Percentiles rank a stretch among this genome's conserved stretches.
Conservation (phyloP, 768 basidiomycete genomes). For the Phaffia tasmanica region DNA sequence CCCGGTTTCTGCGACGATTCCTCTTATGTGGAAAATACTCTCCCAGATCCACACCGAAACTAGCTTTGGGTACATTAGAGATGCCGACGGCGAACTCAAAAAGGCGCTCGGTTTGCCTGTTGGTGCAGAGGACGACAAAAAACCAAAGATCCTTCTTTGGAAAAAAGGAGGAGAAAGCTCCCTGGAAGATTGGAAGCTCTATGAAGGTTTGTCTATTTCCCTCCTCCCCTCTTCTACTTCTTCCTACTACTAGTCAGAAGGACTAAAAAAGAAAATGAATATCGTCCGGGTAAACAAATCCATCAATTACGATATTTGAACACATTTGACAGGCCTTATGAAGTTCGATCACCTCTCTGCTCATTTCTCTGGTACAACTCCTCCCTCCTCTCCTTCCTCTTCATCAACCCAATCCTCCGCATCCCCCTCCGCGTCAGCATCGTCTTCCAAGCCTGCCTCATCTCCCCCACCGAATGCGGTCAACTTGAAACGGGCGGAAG, state of each 20-base stretch:
- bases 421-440: neutral
- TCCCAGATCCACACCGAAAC: conserved; percentile 45
- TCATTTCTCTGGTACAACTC: conserved; percentile 54
- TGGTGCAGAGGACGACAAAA: conserved; percentile 36
- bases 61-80: conserved; percentile 65
- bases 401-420: neutral
- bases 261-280: neutral
- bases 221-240: neutral
- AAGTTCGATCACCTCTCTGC: conserved; percentile 65
- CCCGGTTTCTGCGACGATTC: conserved; percentile 36
- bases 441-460: neutral
- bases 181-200: conserved; percentile 45
- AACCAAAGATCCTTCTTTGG: conserved; percentile 62
- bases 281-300: no score
- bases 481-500: conserved; percentile 11
- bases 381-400: neutral
- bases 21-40: conserved; percentile 39
- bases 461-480: conserved; percentile 17
- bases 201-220: conserved; percentile 48
- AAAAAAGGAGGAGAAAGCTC: conserved; percentile 48
- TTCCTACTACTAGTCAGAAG: neutral
- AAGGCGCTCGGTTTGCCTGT: conserved; percentile 19
- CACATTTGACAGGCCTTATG: conserved; percentile 45
- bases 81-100: conserved; percentile 51
- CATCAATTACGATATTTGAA: no score